Conservation (phyloP, 106 monocot species). For the Chionographis japonica region DNA sequence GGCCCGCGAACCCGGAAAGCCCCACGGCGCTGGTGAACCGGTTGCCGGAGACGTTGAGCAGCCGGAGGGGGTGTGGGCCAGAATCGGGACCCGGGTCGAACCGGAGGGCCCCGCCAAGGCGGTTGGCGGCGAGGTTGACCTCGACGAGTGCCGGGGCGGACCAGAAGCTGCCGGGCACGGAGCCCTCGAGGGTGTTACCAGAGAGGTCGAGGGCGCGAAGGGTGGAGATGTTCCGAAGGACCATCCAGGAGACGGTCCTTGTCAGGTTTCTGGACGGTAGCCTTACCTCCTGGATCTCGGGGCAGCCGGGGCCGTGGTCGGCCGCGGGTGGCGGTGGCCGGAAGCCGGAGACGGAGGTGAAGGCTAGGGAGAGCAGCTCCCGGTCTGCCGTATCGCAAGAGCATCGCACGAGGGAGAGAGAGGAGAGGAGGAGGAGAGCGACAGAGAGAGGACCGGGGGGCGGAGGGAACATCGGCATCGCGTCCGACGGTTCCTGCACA, state of each 20-base stretch:
- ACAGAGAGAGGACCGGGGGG: too few relatives aligned
- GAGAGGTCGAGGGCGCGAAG: slow-evolving; percentile 71
- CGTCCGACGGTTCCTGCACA: too few relatives aligned
- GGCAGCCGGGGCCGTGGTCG: not conserved
- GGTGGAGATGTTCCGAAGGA: slow-evolving; percentile 40
- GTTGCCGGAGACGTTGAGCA: slow-evolving; percentile 66
- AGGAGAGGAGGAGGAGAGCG: slow-evolving; percentile 14
- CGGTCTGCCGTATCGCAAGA: slow-evolving; percentile 26
- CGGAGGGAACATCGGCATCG: too few relatives aligned
- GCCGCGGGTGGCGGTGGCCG: not conserved
- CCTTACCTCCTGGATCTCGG: slow-evolving; percentile 16
- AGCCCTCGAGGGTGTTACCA: slow-evolving; percentile 57
- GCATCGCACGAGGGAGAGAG: slow-evolving; percentile 1
- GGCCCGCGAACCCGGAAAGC: slow-evolving; percentile 11
- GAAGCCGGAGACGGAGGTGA: slow-evolving; percentile 37
- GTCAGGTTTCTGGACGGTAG: slow-evolving; percentile 58
- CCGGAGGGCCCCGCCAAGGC: slow-evolving; percentile 67
- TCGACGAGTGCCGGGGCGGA: slow-evolving; percentile 38
- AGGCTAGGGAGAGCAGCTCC: slow-evolving; percentile 30
- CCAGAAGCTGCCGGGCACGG: slow-evolving; percentile 66
- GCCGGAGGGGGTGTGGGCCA: slow-evolving; percentile 5
- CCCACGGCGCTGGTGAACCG: slow-evolving; percentile 53
- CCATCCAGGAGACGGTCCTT: slow-evolving; percentile 66
- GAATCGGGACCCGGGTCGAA: not conserved
- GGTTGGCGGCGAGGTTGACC: slow-evolving; percentile 65